Percentiles rank a stretch among this genome's conserved stretches.
Conservation (phyloP, 805 yeast species). For the Cyberlindnera bimundalis region DNA sequence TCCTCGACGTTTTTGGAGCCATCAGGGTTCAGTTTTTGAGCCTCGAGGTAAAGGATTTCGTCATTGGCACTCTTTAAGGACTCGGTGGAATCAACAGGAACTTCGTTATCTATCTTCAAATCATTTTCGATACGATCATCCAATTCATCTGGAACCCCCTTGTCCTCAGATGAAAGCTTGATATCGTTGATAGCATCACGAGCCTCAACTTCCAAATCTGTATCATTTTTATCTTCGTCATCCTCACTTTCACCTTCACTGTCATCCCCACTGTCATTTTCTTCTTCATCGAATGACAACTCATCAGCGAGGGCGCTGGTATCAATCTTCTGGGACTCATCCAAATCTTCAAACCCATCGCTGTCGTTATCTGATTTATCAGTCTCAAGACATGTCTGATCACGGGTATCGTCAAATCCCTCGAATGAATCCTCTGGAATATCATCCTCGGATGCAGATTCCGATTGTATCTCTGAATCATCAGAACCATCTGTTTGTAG, state of each 20-base stretch:
- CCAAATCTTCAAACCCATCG: constrained; percentile 4
- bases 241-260: not conserved
- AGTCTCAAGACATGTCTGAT: constrained; percentile 1
- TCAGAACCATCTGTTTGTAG: constrained; percentile 1
- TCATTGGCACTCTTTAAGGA: constrained; percentile 13
- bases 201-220: not conserved
- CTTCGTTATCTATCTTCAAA: constrained; percentile 1
- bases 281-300: not conserved
- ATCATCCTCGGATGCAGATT: constrained; percentile 2
- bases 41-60: constrained; percentile 15
- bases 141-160: too few species aligned
- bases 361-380: constrained; percentile 2
- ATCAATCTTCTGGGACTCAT: not conserved
- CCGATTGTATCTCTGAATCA: constrained; percentile 1
- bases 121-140: constrained; percentile 5
- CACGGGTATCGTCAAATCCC: constrained; percentile 8
- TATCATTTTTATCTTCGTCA: constrained; percentile 1
- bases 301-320: not conserved
- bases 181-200: too few species aligned
- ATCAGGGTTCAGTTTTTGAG: constrained; percentile 12
- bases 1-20: constrained; percentile 9
- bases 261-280: not conserved
- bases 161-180: too few species aligned
- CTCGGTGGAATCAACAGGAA: constrained; percentile 1
- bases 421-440: constrained; percentile 1